phyloP scores from a whole-genome alignment of 192 early-diverging fungal genomes.

The Coemansia sp. region DNA sequence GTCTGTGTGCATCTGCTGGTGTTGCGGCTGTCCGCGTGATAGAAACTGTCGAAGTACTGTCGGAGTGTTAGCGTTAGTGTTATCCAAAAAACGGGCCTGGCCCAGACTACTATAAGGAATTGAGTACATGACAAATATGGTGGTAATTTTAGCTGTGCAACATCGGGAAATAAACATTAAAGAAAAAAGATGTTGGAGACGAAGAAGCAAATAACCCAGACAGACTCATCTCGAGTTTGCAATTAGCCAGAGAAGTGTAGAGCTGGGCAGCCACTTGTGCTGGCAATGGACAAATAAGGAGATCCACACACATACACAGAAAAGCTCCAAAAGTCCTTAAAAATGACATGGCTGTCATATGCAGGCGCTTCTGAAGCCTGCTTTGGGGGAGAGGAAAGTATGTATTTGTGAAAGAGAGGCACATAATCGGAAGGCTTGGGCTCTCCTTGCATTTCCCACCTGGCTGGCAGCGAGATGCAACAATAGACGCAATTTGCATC shows the following conservation, averaged over 20 bases:
- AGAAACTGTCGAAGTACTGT: slow-evolving; percentile 46
- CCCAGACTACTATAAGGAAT: neutral
- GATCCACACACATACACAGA: neutral
- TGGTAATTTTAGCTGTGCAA: neutral
- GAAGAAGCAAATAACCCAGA: neutral
- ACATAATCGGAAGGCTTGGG: slow-evolving; percentile 1
- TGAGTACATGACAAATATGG: neutral
- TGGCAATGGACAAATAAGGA: neutral
- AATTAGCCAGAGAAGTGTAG: neutral
- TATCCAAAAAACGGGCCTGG: slow-evolving; percentile 20
- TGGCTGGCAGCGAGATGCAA: neutral
- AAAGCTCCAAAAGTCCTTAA: neutral
- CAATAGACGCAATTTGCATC: neutral
- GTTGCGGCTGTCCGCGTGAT: slow-evolving; percentile 28
- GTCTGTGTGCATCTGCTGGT: slow-evolving; percentile 9
- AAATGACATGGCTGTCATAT: neutral
- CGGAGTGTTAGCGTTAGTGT: slow-evolving; percentile 29
- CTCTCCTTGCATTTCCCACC: neutral
- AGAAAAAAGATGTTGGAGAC: neutral
- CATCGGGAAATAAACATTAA: neutral
- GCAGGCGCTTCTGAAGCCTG: neutral
- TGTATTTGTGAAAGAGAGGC: neutral
- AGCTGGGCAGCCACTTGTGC: neutral
- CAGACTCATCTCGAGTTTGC: neutral
- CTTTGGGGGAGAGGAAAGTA: neutral